Percentiles rank a stretch among this genome's conserved stretches.
These are phyloP conservation scores for Aeschynomene evenia DNA, from an alignment of 306 rosid genomes.

Conservation along the genomic window DNA sequence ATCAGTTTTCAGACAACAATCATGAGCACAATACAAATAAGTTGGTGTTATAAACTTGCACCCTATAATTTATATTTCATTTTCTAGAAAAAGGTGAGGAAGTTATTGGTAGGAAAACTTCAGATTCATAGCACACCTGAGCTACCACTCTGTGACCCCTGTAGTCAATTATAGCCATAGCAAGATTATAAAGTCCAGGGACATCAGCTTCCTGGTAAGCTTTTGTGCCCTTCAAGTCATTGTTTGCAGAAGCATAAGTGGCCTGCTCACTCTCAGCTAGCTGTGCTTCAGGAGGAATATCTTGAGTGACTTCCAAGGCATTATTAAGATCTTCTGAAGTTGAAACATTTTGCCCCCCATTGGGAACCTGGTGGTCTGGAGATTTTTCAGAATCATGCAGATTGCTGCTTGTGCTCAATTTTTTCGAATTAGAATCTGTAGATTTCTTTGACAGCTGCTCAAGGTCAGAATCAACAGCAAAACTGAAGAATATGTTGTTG, in stretches of 20 bases:
- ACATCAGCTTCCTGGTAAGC: conserved; percentile 92
- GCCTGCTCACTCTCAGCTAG: conserved; percentile 80
- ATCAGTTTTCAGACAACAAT: not conserved
- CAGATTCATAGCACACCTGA: conserved; percentile 53
- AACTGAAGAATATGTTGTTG: conserved; percentile 86
- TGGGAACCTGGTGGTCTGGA: conserved; percentile 37
- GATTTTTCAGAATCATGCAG: conserved; percentile 41
- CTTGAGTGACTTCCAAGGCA: conserved; percentile 40
- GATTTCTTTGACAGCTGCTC: conserved; percentile 65
- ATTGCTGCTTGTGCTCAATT: conserved; percentile 29
- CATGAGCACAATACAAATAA: not conserved
- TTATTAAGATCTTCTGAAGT: conserved; percentile 40
- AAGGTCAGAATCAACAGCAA: conserved; percentile 87
- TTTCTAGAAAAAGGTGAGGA: not conserved
- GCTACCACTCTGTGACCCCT: conserved; percentile 93
- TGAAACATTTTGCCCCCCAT: conserved; percentile 48
- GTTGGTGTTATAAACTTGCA: not conserved
- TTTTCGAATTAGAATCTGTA: conserved; percentile 42
- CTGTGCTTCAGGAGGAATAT: conserved; percentile 47
- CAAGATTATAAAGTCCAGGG: conserved; percentile 74
- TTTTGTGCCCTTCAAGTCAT: conserved; percentile 89
- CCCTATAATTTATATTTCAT: conserved; percentile 1
- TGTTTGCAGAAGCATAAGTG: conserved; percentile 86
- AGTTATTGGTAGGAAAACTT: not conserved
- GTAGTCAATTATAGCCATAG: conserved; percentile 84